Conservation (phyloP, 805 yeast genomes). For the Nakazawaea populi region DNA sequence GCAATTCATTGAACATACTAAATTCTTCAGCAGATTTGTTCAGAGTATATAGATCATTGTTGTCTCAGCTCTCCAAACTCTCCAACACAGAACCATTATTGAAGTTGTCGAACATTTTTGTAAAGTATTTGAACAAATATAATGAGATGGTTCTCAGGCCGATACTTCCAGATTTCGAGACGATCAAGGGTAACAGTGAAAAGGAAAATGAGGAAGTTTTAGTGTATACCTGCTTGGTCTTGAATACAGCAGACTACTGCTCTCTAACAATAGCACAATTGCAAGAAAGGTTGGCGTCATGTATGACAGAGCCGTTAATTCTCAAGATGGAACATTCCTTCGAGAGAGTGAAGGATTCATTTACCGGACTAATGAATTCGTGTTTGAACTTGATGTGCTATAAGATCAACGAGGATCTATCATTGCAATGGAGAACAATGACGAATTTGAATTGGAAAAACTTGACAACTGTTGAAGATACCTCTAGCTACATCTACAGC, state of each 20-base stretch:
- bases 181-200: constrained; percentile 23
- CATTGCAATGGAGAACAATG: constrained; percentile 80
- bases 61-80: constrained; percentile 65
- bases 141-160: constrained; percentile 43
- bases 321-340: constrained; percentile 41
- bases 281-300: constrained; percentile 49
- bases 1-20: constrained; percentile 59
- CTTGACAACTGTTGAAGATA: constrained; percentile 59
- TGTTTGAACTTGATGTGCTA: constrained; percentile 50
- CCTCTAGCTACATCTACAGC: constrained; percentile 64
- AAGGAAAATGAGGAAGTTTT: constrained; percentile 51
- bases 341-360: constrained; percentile 49
- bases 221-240: constrained; percentile 58
- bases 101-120: constrained; percentile 53
- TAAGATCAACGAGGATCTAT: constrained; percentile 56
- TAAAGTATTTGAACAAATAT: constrained; percentile 59
- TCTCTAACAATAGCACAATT: constrained; percentile 72
- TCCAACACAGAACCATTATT: constrained; percentile 43
- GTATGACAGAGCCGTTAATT: constrained; percentile 28
- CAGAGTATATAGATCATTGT: constrained; percentile 63
- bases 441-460: constrained; percentile 68
- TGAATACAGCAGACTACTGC: constrained; percentile 90
- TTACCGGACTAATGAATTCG: constrained; percentile 49
- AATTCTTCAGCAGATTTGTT: constrained; percentile 87
- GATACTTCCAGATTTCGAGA: constrained; percentile 35